These are phyloP conservation scores for Xylaria acuta DNA, from an alignment of 495 filamentous ascomycete species.

Conservation along the genomic window DNA sequence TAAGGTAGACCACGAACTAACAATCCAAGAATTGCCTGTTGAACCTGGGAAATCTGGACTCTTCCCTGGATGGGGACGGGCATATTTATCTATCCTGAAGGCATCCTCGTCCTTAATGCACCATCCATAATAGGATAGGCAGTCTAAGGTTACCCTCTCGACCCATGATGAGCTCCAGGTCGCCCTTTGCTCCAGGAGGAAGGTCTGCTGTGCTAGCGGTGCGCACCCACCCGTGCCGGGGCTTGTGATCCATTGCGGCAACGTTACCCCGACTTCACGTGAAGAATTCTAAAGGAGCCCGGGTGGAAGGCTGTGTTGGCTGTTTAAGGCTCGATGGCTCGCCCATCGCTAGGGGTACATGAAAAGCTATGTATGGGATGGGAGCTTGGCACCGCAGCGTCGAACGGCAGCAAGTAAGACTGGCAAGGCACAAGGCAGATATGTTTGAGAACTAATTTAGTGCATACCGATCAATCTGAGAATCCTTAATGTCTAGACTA, in stretches of 20 bases:
- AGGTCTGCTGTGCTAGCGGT: slow-evolving; percentile 6
- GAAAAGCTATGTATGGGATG: too few relatives aligned
- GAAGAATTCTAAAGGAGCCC: not conserved
- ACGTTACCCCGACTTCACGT: slow-evolving; percentile 18
- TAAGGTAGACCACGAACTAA: not conserved
- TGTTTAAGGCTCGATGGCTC: not conserved
- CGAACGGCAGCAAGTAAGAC: not conserved
- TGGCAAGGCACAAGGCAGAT: not conserved
- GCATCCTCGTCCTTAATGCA: not conserved
- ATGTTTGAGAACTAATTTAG: not conserved
- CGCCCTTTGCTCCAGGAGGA: slow-evolving; percentile 11
- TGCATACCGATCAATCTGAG: not conserved
- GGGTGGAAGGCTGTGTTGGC: not conserved
- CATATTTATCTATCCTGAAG: slow-evolving; percentile 14
- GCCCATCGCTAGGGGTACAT: not conserved
- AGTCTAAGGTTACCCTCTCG: not conserved
- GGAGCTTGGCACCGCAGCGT: not conserved
- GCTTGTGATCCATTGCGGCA: slow-evolving; percentile 13
- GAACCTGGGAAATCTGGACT: not conserved
- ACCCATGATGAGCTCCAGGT: slow-evolving; percentile 11
- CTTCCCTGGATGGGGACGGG: not conserved
- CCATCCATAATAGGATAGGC: not conserved
- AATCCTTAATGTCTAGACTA: not conserved
- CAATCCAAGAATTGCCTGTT: not conserved
- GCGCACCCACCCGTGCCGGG: not conserved